Evolutionary conservation across 257 asterid species (phyloP).

Genomic region (Nemophila menziesii): DNA sequence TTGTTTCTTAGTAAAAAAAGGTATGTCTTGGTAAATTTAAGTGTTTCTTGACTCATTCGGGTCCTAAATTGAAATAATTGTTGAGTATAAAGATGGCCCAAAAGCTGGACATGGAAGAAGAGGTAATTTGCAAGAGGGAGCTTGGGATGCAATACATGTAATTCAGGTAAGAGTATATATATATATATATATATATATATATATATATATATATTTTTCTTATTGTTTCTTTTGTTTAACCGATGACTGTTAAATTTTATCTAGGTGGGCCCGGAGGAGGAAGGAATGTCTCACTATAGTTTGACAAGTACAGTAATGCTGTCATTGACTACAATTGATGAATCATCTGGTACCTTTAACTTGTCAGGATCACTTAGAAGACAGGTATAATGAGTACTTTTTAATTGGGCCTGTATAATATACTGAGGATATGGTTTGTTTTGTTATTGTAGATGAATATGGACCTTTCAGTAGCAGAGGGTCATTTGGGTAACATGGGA

Average conservation of each 20-base stretch:
- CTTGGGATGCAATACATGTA: constrained; percentile 99
- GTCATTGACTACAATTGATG: constrained; percentile 77
- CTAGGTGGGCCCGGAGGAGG: constrained; percentile 77
- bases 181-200: no score
- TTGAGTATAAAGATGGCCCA: constrained; percentile 64
- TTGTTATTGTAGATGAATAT: constrained; percentile 52
- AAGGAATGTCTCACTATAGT: constrained; percentile 68
- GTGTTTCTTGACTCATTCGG: not conserved
- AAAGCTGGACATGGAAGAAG: constrained; percentile 74
- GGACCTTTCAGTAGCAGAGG: constrained; percentile 72
- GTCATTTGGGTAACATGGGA: constrained; percentile 96
- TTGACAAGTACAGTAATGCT: constrained; percentile 95
- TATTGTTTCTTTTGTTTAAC: not conserved
- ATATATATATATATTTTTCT: constrained; percentile 8
- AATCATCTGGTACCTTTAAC: constrained; percentile 74
- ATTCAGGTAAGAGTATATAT: constrained; percentile 47
- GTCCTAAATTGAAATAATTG: constrained; percentile 13
- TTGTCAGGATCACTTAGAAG: constrained; percentile 97
- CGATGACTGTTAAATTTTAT: not conserved
- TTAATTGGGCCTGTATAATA: not conserved
- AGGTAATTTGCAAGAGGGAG: constrained; percentile 88
- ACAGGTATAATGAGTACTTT: constrained; percentile 43
- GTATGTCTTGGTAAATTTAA: constrained; percentile 18
- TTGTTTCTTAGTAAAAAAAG: constrained; percentile 91
- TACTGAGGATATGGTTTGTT: constrained; percentile 5